A percentile compares a stretch with the other conserved stretches of the same genome.
Conservation (phyloP, 2,329 filamentous ascomycete genomes). For the Aspergillus sp. region DNA sequence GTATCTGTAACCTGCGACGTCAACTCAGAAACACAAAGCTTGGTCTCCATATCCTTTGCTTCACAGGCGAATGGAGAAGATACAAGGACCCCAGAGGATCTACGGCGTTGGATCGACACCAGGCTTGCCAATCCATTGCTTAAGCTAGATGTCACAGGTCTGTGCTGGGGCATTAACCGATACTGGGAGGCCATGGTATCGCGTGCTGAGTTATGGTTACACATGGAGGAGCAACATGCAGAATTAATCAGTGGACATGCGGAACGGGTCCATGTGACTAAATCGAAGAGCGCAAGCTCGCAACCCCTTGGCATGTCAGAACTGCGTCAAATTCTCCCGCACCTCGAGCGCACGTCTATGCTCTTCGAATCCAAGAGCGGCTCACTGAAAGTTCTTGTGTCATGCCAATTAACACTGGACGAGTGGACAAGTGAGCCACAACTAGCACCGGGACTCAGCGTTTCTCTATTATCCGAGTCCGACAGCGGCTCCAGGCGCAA, state of each 20-base stretch:
- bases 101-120: constrained; percentile 38
- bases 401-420: constrained; percentile 39
- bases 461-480: constrained; percentile 24
- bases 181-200: constrained; percentile 44
- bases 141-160: constrained; percentile 40
- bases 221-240: constrained; percentile 31
- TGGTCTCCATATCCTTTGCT: constrained; percentile 36
- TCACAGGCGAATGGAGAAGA: constrained; percentile 18
- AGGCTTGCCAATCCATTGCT: constrained; percentile 39
- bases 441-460: constrained; percentile 38
- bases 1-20: constrained; percentile 38
- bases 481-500: constrained; percentile 24
- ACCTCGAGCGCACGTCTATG: constrained; percentile 41
- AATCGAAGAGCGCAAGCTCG: constrained; percentile 12
- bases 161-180: constrained; percentile 45
- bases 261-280: neutral
- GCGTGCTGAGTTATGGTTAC: constrained; percentile 42
- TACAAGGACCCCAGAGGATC: constrained; percentile 29
- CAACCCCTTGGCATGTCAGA: neutral
- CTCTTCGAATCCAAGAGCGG: constrained; percentile 27
- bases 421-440: constrained; percentile 45
- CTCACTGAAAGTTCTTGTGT: constrained; percentile 31
- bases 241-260: constrained; percentile 13
- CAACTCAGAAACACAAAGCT: constrained; percentile 36
- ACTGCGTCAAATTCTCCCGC: constrained; percentile 25